Conservation (phyloP, 1,284 basidiomycete genomes). For the Ustilago sp. region DNA sequence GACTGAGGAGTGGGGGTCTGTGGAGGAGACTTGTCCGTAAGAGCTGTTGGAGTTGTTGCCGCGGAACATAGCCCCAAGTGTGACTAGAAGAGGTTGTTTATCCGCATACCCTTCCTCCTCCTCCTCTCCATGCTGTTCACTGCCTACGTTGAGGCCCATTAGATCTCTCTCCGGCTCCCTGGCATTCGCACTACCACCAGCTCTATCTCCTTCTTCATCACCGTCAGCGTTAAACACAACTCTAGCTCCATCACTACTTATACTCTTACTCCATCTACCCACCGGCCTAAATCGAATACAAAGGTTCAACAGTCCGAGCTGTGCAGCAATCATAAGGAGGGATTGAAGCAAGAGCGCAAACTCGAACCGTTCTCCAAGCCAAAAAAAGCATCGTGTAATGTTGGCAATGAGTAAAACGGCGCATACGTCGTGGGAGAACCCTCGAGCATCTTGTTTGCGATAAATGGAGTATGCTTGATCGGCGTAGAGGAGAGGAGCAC, state of each 20-base stretch:
- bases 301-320: constrained; percentile 72
- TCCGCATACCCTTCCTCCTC: constrained; percentile 30
- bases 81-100: constrained; percentile 48
- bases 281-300: constrained; percentile 71
- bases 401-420: constrained; percentile 62
- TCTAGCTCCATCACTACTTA: constrained; percentile 38
- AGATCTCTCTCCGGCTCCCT: constrained; percentile 14
- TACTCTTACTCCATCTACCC: constrained; percentile 35
- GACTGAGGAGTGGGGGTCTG: constrained; percentile 16
- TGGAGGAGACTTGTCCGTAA: constrained; percentile 23
- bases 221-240: constrained; percentile 34
- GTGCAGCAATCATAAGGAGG: constrained; percentile 71
- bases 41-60: constrained; percentile 1
- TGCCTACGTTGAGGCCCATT: constrained; percentile 21
- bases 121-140: background rate
- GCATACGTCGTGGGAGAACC: constrained; percentile 75
- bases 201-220: constrained; percentile 6
- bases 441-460: constrained; percentile 75
- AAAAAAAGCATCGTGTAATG: constrained; percentile 76
- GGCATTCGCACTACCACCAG: background rate
- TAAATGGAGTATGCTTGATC: constrained; percentile 64
- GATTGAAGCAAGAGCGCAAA: constrained; percentile 73
- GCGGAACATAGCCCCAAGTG: constrained; percentile 30
- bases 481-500: constrained; percentile 62
- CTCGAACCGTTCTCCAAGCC: constrained; percentile 80